Percentiles rank a stretch among this genome's conserved stretches.
Evolutionary conservation across 1,284 basidiomycete genomes (phyloP).

Genomic region (Ustilago loliicola): DNA sequence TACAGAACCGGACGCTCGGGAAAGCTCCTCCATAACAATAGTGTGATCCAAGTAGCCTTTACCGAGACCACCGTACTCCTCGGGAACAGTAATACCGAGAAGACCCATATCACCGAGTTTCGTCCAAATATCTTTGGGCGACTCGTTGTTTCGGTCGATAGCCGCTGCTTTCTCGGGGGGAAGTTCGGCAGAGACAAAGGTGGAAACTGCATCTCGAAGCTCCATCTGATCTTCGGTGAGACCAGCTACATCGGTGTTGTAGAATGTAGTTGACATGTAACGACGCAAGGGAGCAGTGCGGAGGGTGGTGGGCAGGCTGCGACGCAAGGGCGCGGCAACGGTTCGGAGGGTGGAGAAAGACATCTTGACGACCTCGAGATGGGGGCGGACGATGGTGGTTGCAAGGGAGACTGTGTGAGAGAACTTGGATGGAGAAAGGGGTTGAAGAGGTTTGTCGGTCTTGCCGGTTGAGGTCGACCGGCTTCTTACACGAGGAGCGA

Average conservation of each 20-base stretch:
- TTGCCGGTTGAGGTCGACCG: neutral
- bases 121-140: slow-evolving; percentile 59
- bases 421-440: neutral
- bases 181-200: slow-evolving; percentile 51
- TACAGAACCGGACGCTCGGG: slow-evolving; percentile 87
- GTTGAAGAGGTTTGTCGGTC: neutral
- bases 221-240: slow-evolving; percentile 53
- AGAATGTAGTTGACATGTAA: slow-evolving; percentile 36
- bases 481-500: neutral
- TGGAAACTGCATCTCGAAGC: slow-evolving; percentile 54
- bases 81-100: slow-evolving; percentile 62
- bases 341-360: slow-evolving; percentile 25
- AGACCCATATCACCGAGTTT: slow-evolving; percentile 65
- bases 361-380: slow-evolving; percentile 8
- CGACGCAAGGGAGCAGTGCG: slow-evolving; percentile 2
- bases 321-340: slow-evolving; percentile 7
- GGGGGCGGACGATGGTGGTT: neutral
- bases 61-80: slow-evolving; percentile 58
- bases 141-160: slow-evolving; percentile 55
- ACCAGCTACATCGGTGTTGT: slow-evolving; percentile 55
- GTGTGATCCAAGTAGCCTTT: slow-evolving; percentile 64
- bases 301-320: neutral
- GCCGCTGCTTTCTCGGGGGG: slow-evolving; percentile 39
- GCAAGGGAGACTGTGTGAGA: neutral
- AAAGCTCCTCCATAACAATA: slow-evolving; percentile 75